These are phyloP conservation scores for Gracilariopsis chorda DNA, from an alignment of 23 red algal species.

Conservation along the genomic window DNA sequence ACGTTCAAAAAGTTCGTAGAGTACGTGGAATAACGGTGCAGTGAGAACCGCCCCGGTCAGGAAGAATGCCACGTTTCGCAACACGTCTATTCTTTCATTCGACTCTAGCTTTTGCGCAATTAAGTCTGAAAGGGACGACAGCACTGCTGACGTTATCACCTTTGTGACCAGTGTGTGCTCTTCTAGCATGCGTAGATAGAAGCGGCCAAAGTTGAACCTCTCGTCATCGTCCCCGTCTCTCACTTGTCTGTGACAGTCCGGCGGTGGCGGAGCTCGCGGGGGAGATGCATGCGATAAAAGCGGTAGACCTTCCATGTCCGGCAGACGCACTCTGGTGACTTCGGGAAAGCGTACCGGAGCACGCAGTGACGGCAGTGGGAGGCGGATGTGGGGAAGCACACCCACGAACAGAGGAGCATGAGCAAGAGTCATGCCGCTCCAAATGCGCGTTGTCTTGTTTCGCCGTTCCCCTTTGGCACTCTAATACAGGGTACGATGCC, in stretches of 20 bases:
- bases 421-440: no score
- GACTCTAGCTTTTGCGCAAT: constrained; percentile 9
- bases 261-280: not conserved
- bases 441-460: no score
- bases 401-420: no score
- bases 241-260: not conserved
- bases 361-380: no score
- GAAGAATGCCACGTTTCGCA: constrained; percentile 25
- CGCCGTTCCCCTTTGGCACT: no score
- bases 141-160: not conserved
- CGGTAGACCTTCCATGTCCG: not conserved
- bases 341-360: no score
- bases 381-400: no score
- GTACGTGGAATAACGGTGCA: constrained; percentile 45
- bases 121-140: constrained; percentile 4
- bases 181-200: not conserved
- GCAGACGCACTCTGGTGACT: no score
- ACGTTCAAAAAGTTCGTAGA: constrained; percentile 31
- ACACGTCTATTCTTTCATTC: not conserved
- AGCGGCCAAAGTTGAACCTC: not conserved
- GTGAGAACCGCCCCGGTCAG: not conserved
- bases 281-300: not conserved
- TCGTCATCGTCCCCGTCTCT: not conserved
- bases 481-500: no score
- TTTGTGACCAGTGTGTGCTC: not conserved